phyloP scores from a whole-genome alignment of 352 stramenopile species.

The Pythium angustatum region DNA sequence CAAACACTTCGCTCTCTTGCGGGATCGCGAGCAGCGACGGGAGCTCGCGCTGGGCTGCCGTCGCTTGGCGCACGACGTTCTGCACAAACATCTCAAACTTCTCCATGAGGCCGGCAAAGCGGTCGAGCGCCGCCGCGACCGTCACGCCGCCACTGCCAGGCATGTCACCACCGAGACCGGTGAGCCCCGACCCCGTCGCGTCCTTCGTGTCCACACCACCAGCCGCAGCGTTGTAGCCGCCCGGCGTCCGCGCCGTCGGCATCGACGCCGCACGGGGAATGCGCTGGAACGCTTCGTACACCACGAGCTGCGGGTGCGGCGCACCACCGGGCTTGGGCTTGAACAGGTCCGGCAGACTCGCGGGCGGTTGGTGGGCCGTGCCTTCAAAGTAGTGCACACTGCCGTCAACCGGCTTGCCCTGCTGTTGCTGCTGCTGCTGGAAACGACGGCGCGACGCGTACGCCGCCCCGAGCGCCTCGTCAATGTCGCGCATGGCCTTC shows the following conservation, averaged over 20 bases:
- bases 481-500: slow-evolving; percentile 98
- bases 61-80: slow-evolving; percentile 78
- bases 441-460: slow-evolving; percentile 85
- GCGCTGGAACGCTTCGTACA: slow-evolving; percentile 98
- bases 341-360: slow-evolving; percentile 92
- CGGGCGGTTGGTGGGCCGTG: slow-evolving; percentile 58
- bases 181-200: slow-evolving; percentile 23
- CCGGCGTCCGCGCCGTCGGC: slow-evolving; percentile 60
- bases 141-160: slow-evolving; percentile 54
- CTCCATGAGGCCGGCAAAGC: slow-evolving; percentile 82
- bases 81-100: slow-evolving; percentile 89
- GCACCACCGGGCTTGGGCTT: slow-evolving; percentile 94
- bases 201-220: slow-evolving; percentile 24
- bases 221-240: slow-evolving; percentile 31
- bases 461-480: slow-evolving; percentile 91
- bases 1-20: slow-evolving; percentile 83
- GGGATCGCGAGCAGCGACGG: slow-evolving; percentile 71
- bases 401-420: slow-evolving; percentile 70
- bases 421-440: slow-evolving; percentile 80
- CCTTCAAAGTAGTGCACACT: slow-evolving; percentile 80
- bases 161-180: slow-evolving; percentile 14
- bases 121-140: slow-evolving; percentile 72
- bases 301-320: slow-evolving; percentile 91
- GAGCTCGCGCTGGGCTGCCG: slow-evolving; percentile 72
- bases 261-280: slow-evolving; percentile 91